Conservation (phyloP, 1,284 basidiomycete species). For the Afroboletus lepidellus region DNA sequence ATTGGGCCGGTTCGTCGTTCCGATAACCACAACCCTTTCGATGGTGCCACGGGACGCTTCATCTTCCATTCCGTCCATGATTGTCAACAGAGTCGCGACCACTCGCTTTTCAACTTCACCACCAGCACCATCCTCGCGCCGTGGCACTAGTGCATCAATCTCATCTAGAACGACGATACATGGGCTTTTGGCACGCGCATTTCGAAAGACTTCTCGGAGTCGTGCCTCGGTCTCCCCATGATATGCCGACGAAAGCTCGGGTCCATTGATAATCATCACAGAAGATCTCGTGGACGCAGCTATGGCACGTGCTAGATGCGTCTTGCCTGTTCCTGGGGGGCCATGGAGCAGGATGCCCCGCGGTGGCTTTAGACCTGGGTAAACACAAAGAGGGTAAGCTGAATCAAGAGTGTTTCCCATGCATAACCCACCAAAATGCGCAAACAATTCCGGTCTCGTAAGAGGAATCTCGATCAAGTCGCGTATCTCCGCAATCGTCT, state of each 20-base stretch:
- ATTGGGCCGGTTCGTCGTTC: conserved; percentile 96
- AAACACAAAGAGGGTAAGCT: conserved; percentile 11
- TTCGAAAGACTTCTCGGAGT: conserved; percentile 85
- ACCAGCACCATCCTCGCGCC: conserved; percentile 82
- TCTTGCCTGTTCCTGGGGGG: conserved; percentile 94
- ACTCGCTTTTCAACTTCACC: conserved; percentile 96
- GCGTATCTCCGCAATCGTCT: conserved; percentile 87
- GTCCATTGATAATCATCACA: conserved; percentile 89
- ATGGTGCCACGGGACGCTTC: conserved; percentile 42
- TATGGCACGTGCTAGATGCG: conserved; percentile 88
- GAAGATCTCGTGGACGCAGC: conserved; percentile 78
- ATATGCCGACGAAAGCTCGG: conserved; percentile 91
- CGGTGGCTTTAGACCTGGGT: conserved; percentile 80
- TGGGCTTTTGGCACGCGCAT: conserved; percentile 80
- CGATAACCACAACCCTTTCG: conserved; percentile 86
- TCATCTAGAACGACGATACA: conserved; percentile 96
- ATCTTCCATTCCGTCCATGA: conserved; percentile 91
- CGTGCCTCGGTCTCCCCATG: conserved; percentile 96
- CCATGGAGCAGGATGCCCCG: conserved; percentile 89
- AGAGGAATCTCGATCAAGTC: conserved; percentile 96
- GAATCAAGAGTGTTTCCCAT: conserved; percentile 2
- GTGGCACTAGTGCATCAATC: conserved; percentile 92
- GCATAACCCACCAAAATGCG: conserved; percentile 68
- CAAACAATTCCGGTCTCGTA: conserved; percentile 86
- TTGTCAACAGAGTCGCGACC: conserved; percentile 91